Base-by-base conservation (phyloP, 441 rosid genomes). In the Gossypium davidsonii region DNA sequence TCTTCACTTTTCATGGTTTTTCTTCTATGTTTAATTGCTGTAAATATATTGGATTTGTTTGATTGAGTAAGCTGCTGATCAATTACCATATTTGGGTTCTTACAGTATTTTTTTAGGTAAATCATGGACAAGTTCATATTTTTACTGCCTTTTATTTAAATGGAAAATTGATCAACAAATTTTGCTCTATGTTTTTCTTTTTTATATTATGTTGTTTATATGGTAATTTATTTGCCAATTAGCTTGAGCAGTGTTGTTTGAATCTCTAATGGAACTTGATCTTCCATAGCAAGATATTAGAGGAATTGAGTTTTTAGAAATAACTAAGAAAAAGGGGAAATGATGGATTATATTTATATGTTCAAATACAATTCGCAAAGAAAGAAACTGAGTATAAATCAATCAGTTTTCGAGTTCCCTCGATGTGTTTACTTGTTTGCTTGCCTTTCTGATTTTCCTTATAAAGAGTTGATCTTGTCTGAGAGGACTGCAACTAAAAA, bases 191-290 rank as follows among this genome's bases (percentile, higher is more conserved):
- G 11, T 39, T 39, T 39, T 39, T 39, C 44, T 8, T 15, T 18
- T 68, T 26, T 26, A 15, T 67, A 11, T 67, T 26, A 26, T 49
- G 25, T n/a, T 67, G 39, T 15, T 65, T 57, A 25, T 58, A 8
- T 51, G 72, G 72, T 17, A 68, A 17, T 28, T 51, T 68, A n/a
- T 67, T 37, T 49, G 59, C 17, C 39, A 9, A 52, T 6, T 26
- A 28, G 60, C 46, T 51, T 51, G 2, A 51, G 48, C 11, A 48
- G 14, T 67, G 21, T 67, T 48, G 71, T 67, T 67, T 67, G 58
- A 48, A 51, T 9, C 59, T 49, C 0, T 51, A n/a, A 49, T 67
- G 72, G 59, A 68, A 67, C 25, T 67, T 67, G 42, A 51, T 67
- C 59, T 51, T 51, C n/a, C 9, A 9, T 15, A 2, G 59, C 44